Base-by-base conservation (phyloP, 805 yeast species). In the Wickerhamomyces chaumierensis region DNA sequence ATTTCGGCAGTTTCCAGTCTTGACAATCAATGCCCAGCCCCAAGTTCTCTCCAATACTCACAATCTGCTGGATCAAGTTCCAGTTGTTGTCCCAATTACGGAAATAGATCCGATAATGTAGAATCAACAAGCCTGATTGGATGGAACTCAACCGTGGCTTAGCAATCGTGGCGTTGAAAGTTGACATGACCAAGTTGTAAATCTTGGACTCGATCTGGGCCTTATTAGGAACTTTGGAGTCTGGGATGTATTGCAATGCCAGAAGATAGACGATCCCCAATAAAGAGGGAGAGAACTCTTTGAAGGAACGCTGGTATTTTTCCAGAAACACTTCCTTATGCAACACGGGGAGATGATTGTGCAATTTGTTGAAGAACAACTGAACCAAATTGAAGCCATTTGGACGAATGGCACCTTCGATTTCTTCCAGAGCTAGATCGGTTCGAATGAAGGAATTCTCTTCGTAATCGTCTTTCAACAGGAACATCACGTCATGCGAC, bases 201-300 rank as follows among this genome's bases (percentile, higher is more conserved):
- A 31, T 15, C 33, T 31, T 31, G 11, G 18, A n/a, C 13, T 31
- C 33, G 15, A 31, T 31, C 33, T 77, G 57, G 1, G 94, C 85
- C 43, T 84, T 71, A 42, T 78, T 73, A 9, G 71, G 73, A 4
- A 75, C 78, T 55, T 85, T 81, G 0, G 96, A 96, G 47, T 84
- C 82, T 0, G 87, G 78, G 96, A 96, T 88, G 94, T 95, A 86
- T 55, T 85, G 90, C 34, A 84, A 71, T 0, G 96, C 95, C 41
- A 88, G 62, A 9, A 83, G 75, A 54, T 90, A 90, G 2, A 90
- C 95, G 0, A 95, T 83, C 0, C 96, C 96, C 35, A 90, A 62
- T 36, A 90, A 60, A 0, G 96, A 94, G 0, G 96, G 94, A 39
- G 92, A 78, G 49, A 90, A 77, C 57, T 90, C 97, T 35, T 95